Percentiles rank a stretch among this genome's conserved stretches.
Evolutionary conservation across 2,329 filamentous ascomycete species (phyloP).

Genomic region (Diaporthe batatas): DNA sequence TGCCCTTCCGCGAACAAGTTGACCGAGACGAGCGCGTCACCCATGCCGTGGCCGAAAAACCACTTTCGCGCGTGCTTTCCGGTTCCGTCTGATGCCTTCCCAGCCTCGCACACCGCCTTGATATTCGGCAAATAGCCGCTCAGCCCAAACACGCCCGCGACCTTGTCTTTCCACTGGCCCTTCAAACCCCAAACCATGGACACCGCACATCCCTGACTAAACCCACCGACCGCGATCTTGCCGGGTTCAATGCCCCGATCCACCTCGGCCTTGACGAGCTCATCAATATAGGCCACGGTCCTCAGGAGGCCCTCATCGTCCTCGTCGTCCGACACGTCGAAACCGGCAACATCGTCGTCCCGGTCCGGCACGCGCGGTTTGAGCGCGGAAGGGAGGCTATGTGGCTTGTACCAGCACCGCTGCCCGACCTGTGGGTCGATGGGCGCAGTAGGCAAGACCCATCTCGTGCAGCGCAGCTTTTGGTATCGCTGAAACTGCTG

Average conservation of each 20-base stretch:
- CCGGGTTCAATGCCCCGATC: slow-evolving; percentile 17
- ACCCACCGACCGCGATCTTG: slow-evolving; percentile 36
- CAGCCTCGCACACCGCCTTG: slow-evolving; percentile 21
- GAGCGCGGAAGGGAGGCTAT: slow-evolving; percentile 28
- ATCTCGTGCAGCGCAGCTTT: slow-evolving; percentile 34
- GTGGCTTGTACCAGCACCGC: slow-evolving; percentile 37
- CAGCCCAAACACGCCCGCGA: slow-evolving; percentile 36
- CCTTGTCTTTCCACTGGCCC: slow-evolving; percentile 21
- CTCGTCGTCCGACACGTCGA: neutral
- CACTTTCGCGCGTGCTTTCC: slow-evolving; percentile 1
- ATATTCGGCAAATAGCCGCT: slow-evolving; percentile 35
- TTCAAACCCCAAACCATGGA: slow-evolving; percentile 38
- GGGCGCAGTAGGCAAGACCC: slow-evolving; percentile 32
- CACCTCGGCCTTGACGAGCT: slow-evolving; percentile 27
- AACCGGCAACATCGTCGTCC: slow-evolving; percentile 1
- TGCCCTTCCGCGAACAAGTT: slow-evolving; percentile 36
- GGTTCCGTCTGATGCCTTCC: neutral
- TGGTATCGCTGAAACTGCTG: slow-evolving; percentile 38
- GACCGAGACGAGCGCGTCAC: slow-evolving; percentile 14
- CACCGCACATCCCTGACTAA: slow-evolving; percentile 39
- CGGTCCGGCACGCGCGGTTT: slow-evolving; percentile 19
- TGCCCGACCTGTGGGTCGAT: slow-evolving; percentile 33
- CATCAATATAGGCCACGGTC: slow-evolving; percentile 34
- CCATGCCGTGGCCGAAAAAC: slow-evolving; percentile 39
- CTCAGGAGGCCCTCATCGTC: slow-evolving; percentile 34